Conservation (phyloP, 2,329 filamentous ascomycete species). For the Trichoderma aggressivum region DNA sequence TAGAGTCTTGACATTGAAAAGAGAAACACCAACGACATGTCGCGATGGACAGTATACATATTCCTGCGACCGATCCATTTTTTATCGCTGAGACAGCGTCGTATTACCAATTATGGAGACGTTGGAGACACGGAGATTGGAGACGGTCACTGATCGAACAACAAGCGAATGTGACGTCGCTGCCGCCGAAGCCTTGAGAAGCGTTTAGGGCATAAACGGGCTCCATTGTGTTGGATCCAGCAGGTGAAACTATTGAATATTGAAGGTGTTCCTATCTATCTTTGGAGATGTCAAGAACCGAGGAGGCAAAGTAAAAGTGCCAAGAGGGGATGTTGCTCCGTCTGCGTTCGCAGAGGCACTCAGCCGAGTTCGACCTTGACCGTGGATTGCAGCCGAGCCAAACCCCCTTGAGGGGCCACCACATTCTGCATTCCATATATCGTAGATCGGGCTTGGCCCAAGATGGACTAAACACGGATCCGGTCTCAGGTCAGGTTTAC, state of each 20-base stretch:
- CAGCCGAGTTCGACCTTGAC: background rate
- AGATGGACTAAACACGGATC: background rate
- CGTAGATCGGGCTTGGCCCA: conserved; percentile 5
- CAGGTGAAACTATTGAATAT: background rate
- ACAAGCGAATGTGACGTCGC: background rate
- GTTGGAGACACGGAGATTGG: conserved; percentile 3
- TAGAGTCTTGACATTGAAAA: background rate
- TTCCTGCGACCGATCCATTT: background rate
- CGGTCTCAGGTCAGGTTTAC: conserved; percentile 1
- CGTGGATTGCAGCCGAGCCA: background rate
- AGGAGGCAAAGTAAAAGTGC: background rate
- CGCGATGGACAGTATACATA: conserved; percentile 3
- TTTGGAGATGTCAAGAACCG: background rate
- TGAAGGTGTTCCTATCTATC: background rate
- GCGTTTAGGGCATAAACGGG: background rate
- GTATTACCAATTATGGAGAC: background rate
- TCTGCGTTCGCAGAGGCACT: background rate
- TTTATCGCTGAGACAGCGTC: background rate
- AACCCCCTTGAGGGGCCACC: background rate
- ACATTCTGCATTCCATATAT: background rate
- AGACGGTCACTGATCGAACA: background rate
- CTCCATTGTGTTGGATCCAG: background rate
- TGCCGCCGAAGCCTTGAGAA: background rate
- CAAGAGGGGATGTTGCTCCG: background rate
- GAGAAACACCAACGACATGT: background rate